Evolutionary conservation across 1,139 yeast genomes (phyloP).

Genomic region (Geotrichum candidum): DNA sequence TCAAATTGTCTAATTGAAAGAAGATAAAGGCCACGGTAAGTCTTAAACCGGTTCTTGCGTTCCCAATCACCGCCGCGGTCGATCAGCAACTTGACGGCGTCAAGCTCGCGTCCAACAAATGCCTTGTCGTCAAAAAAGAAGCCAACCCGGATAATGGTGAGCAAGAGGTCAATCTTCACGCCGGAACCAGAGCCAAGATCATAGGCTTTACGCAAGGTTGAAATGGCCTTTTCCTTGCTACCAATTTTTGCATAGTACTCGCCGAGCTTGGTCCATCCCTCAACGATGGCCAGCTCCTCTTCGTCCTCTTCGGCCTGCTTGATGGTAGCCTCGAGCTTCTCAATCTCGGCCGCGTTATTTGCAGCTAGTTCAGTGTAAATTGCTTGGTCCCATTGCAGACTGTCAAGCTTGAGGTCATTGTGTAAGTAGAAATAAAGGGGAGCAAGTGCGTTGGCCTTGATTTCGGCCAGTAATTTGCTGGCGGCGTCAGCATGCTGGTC

Average conservation of each 20-base stretch:
- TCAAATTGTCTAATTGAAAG: slow-evolving; percentile 80
- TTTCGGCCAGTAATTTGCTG: slow-evolving; percentile 46
- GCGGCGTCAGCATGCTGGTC: slow-evolving; percentile 42
- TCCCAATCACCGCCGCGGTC: slow-evolving; percentile 99
- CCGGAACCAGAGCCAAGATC: slow-evolving; percentile 84
- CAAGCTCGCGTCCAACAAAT: slow-evolving; percentile 67
- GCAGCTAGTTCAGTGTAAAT: slow-evolving; percentile 48
- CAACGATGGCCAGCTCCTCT: slow-evolving; percentile 76
- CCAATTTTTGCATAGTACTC: slow-evolving; percentile 84
- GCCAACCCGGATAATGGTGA: slow-evolving; percentile 79
- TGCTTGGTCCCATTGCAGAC: slow-evolving; percentile 48
- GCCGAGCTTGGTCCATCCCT: slow-evolving; percentile 73
- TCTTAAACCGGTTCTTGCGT: slow-evolving; percentile 88
- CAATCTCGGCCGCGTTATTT: slow-evolving; percentile 51
- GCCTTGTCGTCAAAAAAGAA: slow-evolving; percentile 77
- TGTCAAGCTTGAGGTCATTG: slow-evolving; percentile 40
- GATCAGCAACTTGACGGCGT: slow-evolving; percentile 62
- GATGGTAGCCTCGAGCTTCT: slow-evolving; percentile 55
- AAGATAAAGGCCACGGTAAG: slow-evolving; percentile 78
- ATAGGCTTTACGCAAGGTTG: slow-evolving; percentile 66
- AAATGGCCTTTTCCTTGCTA: slow-evolving; percentile 68
- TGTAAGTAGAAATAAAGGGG: slow-evolving; percentile 76
- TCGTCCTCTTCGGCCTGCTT: slow-evolving; percentile 81
- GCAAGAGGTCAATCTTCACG: slow-evolving; percentile 75
- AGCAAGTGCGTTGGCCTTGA: slow-evolving; percentile 61